phyloP scores from a whole-genome alignment of 805 yeast species.

The Saccharomycopsis selenospora region DNA sequence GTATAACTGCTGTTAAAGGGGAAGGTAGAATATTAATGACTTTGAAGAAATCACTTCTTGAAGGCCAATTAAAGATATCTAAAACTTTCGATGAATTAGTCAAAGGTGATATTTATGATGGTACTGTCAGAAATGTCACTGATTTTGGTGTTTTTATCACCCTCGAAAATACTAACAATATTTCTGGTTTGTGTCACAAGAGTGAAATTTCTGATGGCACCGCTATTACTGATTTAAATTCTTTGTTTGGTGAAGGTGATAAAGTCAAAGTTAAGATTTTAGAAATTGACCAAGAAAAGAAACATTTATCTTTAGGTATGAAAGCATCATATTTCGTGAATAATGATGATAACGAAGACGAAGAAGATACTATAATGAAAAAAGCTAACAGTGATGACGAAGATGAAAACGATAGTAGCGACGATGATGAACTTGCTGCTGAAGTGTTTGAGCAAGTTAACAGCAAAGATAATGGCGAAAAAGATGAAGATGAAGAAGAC shows the following conservation, averaged over 20 bases:
- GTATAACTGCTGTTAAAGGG: conserved; percentile 53
- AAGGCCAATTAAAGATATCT: conserved; percentile 53
- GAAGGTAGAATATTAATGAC: conserved; percentile 68
- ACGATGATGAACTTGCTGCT: conserved; percentile 27
- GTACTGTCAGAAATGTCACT: conserved; percentile 66
- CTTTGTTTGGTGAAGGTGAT: conserved; percentile 83
- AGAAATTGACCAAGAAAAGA: conserved; percentile 53
- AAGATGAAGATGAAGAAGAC: conserved; percentile 27
- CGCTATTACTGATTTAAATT: conserved; percentile 46
- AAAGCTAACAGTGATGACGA: conserved; percentile 24
- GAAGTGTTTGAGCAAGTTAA: conserved; percentile 26
- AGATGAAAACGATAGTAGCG: conserved; percentile 25
- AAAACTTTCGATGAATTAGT: conserved; percentile 61
- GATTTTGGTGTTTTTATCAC: conserved; percentile 90
- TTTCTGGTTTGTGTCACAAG: conserved; percentile 83
- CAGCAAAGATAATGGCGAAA: conserved; percentile 32
- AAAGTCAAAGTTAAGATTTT: conserved; percentile 79
- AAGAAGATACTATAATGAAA: conserved; percentile 27
- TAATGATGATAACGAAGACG: conserved; percentile 31
- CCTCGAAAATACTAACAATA: conserved; percentile 62
- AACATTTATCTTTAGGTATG: conserved; percentile 82
- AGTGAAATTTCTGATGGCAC: conserved; percentile 72
- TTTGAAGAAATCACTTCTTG: conserved; percentile 71
- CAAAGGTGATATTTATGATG: conserved; percentile 68
- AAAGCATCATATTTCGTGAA: conserved; percentile 79